phyloP scores from a whole-genome alignment of 768 basidiomycete species.

The Exidia glandulosa region DNA sequence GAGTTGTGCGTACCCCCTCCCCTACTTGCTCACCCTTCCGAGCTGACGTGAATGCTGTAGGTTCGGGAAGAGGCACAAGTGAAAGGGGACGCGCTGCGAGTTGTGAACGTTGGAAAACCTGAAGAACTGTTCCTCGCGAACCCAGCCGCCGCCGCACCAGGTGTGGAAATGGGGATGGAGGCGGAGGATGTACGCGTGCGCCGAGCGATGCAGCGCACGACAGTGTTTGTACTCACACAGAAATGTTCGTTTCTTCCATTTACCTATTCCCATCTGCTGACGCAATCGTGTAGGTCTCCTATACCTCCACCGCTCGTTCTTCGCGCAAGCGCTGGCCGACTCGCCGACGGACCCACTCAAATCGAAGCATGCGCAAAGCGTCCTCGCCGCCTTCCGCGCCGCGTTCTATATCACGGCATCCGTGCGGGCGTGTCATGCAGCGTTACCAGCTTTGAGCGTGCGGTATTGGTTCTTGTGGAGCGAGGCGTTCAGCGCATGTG shows the following conservation, averaged over 20 bases:
- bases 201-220: neutral
- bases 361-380: slow-evolving; percentile 61
- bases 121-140: neutral
- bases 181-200: neutral
- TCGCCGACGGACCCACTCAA: slow-evolving; percentile 65
- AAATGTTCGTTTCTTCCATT: neutral
- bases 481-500: slow-evolving; percentile 49
- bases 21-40: too few species aligned
- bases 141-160: too few species aligned
- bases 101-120: neutral
- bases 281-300: slow-evolving; percentile 38
- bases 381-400: slow-evolving; percentile 64
- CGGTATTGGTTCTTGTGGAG: slow-evolving; percentile 48
- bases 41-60: too few species aligned
- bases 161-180: too few species aligned
- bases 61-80: neutral
- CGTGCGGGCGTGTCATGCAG: slow-evolving; percentile 56
- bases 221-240: neutral
- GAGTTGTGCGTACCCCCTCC: too few species aligned
- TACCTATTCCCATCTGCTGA: neutral
- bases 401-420: slow-evolving; percentile 60
- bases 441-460: slow-evolving; percentile 51
- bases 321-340: slow-evolving; percentile 61
- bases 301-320: slow-evolving; percentile 64
- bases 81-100: neutral